phyloP scores from a whole-genome alignment of 176 grass and related monocot genomes.

The Zea luxurians region DNA sequence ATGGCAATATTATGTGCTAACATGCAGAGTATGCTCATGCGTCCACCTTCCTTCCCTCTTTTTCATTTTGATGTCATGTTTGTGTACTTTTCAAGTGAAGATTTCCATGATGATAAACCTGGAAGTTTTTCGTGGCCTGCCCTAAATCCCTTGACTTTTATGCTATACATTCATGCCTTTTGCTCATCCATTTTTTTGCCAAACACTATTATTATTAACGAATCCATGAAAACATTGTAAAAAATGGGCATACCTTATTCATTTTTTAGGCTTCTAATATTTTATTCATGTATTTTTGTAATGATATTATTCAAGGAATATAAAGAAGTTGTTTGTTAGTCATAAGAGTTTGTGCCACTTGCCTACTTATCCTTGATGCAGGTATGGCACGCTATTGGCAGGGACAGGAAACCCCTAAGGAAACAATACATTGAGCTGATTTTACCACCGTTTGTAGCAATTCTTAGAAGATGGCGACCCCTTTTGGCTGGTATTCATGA shows the following conservation, averaged over 20 bases:
- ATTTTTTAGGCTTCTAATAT: background rate
- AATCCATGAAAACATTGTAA: conserved; percentile 10
- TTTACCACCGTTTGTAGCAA: conserved; percentile 90
- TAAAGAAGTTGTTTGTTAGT: conserved; percentile 21
- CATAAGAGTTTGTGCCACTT: conserved; percentile 18
- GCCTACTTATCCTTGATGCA: conserved; percentile 44
- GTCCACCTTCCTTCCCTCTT: background rate
- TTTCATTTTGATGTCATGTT: background rate
- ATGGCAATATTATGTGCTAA: background rate
- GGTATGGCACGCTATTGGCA: conserved; percentile 95
- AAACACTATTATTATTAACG: conserved; percentile 27
- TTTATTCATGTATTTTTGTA: conserved; percentile 12
- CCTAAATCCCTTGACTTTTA: conserved; percentile 4
- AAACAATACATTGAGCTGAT: conserved; percentile 90
- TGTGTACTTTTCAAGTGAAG: background rate
- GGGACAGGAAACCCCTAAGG: conserved; percentile 72
- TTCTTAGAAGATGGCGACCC: conserved; percentile 84
- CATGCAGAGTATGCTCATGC: conserved; percentile 2
- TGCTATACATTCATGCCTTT: background rate
- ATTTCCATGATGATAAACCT: conserved; percentile 2
- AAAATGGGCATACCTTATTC: conserved; percentile 7
- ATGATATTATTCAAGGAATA: conserved; percentile 15
- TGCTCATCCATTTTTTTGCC: background rate
- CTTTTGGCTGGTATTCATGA: conserved; percentile 97
- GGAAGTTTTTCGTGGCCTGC: background rate